Evolutionary conservation across 169 alveolate genomes (phyloP), one percentile per base, ranked within the genome.

Genomic region (Cyclospora cayetanensis): DNA sequence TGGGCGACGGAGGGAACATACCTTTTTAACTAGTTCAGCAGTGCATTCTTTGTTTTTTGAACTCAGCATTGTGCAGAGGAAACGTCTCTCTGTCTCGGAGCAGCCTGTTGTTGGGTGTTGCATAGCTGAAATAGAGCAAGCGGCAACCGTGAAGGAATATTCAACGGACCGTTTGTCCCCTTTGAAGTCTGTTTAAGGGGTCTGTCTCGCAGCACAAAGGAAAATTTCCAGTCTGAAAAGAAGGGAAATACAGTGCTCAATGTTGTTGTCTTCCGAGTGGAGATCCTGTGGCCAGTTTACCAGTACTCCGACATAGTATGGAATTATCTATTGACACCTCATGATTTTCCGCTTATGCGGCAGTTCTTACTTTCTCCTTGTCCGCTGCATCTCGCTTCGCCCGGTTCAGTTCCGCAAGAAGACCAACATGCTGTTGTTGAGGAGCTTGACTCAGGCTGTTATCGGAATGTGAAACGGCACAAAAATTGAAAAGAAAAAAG

Each of bases 361-460:
- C n/a, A n/a, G n/a, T 12, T 2, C 72, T 12, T n/a, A 60, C 72
- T 25, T 60, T 60, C 72, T n/a, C 72, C 72, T 34, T 60, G 72
- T 7, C 72, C 72, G 72, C 35, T 20, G 72, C 72, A 60, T 60
- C 72, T 60, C 29, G 72, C 20, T n/a, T 12, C 72, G 1, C 12
- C 72, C 1, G 72, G 72, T n/a, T 1, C 72, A 34, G 2, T n/a
- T 15, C 35, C 72, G 29, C 72, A 60, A 18, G 72, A 60, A n/a
- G 72, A 60, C 72, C 72, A 60, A n/a, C 72, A 60, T 15, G 31
- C 39, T 22, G 72, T 60, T n/a, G 72, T 34, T n/a, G 72, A 60
- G 2, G 72, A 22, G 72, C 72, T 60, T 12, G 72, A 60, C 39
- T 60, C 72, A 7, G 72, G 72, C 72, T 60, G 39, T 60, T 60